Evolutionary conservation across 352 stramenopile species (phyloP).

Genomic region (Phytophthora hybrid): DNA sequence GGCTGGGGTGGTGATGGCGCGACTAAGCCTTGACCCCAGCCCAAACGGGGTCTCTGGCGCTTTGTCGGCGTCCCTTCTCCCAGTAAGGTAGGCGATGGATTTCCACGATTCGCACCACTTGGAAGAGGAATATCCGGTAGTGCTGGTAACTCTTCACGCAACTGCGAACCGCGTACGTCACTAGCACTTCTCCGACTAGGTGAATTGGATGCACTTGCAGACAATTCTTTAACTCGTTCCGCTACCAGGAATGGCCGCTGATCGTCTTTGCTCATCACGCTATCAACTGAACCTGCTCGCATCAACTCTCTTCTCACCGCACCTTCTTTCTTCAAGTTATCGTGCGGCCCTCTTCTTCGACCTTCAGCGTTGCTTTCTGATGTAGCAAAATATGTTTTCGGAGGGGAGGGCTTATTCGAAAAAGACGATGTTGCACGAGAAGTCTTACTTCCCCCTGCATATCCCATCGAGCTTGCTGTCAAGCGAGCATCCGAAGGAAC

Average conservation of each 20-base stretch:
- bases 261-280: constrained; percentile 26
- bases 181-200: constrained; percentile 22
- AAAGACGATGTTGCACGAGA: constrained; percentile 21
- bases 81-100: constrained; percentile 23
- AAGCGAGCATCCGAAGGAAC: constrained; percentile 12
- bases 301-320: constrained; percentile 33
- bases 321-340: constrained; percentile 37
- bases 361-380: constrained; percentile 18
- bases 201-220: constrained; percentile 25
- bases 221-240: constrained; percentile 34
- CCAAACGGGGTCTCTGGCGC: constrained; percentile 71
- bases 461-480: constrained; percentile 7
- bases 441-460: constrained; percentile 29
- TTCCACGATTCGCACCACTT: constrained; percentile 20
- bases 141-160: constrained; percentile 63
- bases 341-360: constrained; percentile 25
- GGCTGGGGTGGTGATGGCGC: constrained; percentile 65
- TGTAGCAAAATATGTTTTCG: constrained; percentile 15
- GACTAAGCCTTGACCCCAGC: constrained; percentile 87
- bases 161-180: constrained; percentile 4
- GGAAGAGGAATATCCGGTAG: constrained; percentile 76
- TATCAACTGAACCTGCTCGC: constrained; percentile 36
- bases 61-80: constrained; percentile 54
- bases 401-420: constrained; percentile 10
- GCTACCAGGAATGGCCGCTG: constrained; percentile 10